Conservation (phyloP, 768 basidiomycete genomes). For the Mycena albidolilacea region DNA sequence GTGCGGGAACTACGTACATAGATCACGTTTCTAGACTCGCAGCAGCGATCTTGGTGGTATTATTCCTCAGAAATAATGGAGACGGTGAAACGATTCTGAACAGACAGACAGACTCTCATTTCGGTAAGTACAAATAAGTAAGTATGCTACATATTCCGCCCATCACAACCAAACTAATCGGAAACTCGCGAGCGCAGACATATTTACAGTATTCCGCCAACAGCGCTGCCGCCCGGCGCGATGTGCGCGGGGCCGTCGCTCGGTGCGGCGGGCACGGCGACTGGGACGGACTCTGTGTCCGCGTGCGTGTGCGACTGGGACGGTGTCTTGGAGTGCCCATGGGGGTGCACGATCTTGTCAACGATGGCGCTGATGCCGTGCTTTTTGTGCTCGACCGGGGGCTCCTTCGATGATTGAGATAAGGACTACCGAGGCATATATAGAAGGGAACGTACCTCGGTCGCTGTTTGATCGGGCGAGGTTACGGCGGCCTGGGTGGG, state of each 20-base stretch:
- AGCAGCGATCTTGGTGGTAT: too few relatives aligned
- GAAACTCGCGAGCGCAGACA: too few relatives aligned
- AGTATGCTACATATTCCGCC: too few relatives aligned
- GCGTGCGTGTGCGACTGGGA: conserved; percentile 5
- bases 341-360: conserved; percentile 33
- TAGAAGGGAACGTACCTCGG: not conserved
- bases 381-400: conserved; percentile 17
- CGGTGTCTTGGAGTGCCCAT: conserved; percentile 4
- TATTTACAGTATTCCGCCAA: conserved; percentile 18
- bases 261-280: not conserved
- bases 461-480: not conserved
- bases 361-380: conserved; percentile 28
- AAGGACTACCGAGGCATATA: not conserved
- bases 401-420: not conserved
- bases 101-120: too few relatives aligned
- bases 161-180: too few relatives aligned
- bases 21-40: too few relatives aligned
- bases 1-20: too few relatives aligned
- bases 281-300: conserved; percentile 15
- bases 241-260: conserved; percentile 27
- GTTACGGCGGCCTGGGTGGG: not conserved
- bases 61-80: too few relatives aligned
- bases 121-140: too few relatives aligned
- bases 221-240: conserved; percentile 23
- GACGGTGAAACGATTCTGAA: too few relatives aligned